These are phyloP conservation scores for Brassica rapa DNA, from an alignment of 345 rosid genomes.

Conservation along the genomic window DNA sequence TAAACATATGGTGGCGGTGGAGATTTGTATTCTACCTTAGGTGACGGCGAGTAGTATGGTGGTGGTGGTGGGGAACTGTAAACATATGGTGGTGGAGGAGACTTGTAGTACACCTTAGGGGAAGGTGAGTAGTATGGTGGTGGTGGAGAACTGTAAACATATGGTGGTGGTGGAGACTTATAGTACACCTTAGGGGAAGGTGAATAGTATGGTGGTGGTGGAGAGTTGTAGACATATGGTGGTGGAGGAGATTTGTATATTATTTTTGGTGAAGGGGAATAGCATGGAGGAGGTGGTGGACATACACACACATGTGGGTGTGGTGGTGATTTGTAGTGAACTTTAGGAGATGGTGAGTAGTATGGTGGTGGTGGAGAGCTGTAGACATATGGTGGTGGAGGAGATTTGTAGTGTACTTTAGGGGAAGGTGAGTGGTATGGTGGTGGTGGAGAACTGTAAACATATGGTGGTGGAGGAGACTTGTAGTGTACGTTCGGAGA, in stretches of 20 bases:
- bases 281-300: constrained; percentile 3
- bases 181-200: not conserved
- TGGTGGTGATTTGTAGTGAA: not conserved
- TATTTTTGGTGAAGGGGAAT: not conserved
- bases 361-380: constrained; percentile 5
- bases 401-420: not conserved
- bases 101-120: not conserved
- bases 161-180: constrained; percentile 1
- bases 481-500: not conserved
- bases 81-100: not conserved
- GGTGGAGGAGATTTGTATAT: not conserved
- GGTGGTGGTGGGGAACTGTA: not conserved
- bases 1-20: not conserved
- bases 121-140: not conserved
- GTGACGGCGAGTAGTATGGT: not conserved
- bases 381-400: constrained; percentile 4
- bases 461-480: not conserved
- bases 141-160: not conserved
- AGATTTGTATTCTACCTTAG: not conserved
- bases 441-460: not conserved
- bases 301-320: not conserved
- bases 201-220: not conserved
- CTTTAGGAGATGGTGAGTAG: not conserved
- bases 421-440: not conserved
- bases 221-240: not conserved